Evolutionary conservation across 1,284 basidiomycete species (phyloP).

Genomic region (Ceratobasidium sp.): DNA sequence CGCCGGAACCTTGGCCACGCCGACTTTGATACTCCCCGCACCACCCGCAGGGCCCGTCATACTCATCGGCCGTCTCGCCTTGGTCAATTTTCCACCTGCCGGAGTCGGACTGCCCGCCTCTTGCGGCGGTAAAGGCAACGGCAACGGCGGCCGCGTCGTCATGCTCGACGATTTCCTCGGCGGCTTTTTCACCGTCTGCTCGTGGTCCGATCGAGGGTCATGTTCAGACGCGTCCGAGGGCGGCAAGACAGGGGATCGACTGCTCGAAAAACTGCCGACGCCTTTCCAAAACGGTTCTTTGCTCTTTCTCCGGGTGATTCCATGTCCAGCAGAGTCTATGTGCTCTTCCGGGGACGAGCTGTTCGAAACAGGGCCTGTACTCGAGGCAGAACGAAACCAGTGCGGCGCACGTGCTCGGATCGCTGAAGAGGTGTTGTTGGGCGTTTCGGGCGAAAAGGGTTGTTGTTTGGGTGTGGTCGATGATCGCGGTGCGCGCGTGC

Average conservation of each 20-base stretch:
- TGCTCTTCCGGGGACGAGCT: slow-evolving; percentile 31
- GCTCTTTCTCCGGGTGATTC: slow-evolving; percentile 1
- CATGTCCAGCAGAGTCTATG: neutral
- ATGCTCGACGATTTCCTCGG: slow-evolving; percentile 14
- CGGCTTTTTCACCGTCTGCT: slow-evolving; percentile 39
- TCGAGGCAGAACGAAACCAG: slow-evolving; percentile 42
- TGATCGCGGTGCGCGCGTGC: slow-evolving; percentile 7
- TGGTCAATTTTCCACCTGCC: neutral
- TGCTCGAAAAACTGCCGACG: slow-evolving; percentile 34
- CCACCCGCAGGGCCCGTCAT: neutral
- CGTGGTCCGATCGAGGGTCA: slow-evolving; percentile 28
- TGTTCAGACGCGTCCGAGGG: neutral
- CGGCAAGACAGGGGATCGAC: slow-evolving; percentile 16
- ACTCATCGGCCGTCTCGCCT: slow-evolving; percentile 28
- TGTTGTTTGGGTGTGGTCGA: slow-evolving; percentile 39
- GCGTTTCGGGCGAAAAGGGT: slow-evolving; percentile 13
- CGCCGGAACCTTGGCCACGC: slow-evolving; percentile 4
- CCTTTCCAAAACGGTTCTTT: slow-evolving; percentile 43
- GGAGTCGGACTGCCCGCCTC: slow-evolving; percentile 33
- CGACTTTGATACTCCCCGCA: neutral
- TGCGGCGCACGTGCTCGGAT: neutral
- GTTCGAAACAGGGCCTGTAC: neutral
- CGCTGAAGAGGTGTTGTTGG: neutral
- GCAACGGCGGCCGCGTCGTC: slow-evolving; percentile 15
- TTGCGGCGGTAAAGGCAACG: neutral